Evolutionary conservation across 2,329 filamentous ascomycete genomes (phyloP).

Genomic region (Pestalotiopsis sp.): DNA sequence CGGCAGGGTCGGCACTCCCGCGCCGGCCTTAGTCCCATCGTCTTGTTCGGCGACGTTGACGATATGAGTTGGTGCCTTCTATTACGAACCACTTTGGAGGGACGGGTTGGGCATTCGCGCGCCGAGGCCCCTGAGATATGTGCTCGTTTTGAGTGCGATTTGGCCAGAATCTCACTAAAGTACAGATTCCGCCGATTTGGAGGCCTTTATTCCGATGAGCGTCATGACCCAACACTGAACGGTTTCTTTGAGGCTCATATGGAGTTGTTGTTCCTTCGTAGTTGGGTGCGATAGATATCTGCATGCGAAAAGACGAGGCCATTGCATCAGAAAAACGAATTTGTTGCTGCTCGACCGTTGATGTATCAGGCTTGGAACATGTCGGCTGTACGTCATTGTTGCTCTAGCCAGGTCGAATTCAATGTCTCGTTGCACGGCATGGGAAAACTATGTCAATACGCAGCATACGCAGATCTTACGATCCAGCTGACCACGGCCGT

Average conservation of each 20-base stretch:
- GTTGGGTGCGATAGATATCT: too few relatives aligned
- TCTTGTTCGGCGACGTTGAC: too few relatives aligned
- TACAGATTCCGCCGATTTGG: too few relatives aligned
- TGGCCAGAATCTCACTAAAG: too few relatives aligned
- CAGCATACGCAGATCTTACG: conserved; percentile 1
- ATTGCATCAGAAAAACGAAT: too few relatives aligned
- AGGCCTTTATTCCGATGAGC: too few relatives aligned
- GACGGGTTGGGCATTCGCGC: background rate
- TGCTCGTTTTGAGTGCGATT: too few relatives aligned
- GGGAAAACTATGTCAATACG: background rate
- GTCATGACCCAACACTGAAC: too few relatives aligned
- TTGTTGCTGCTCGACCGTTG: background rate
- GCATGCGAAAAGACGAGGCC: too few relatives aligned
- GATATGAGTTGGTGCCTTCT: background rate
- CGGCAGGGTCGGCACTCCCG: background rate
- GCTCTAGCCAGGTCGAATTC: background rate
- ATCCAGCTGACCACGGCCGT: background rate
- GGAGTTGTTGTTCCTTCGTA: too few relatives aligned
- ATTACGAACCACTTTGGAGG: background rate
- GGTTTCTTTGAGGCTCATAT: too few relatives aligned
- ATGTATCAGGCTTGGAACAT: background rate
- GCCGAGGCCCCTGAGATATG: background rate
- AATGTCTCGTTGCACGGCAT: background rate
- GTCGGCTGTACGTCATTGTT: background rate
- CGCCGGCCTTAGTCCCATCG: too few relatives aligned